Evolutionary conservation across 768 basidiomycete species (phyloP), one percentile per base, ranked within the genome.

Genomic region (Suillus alpinus): DNA sequence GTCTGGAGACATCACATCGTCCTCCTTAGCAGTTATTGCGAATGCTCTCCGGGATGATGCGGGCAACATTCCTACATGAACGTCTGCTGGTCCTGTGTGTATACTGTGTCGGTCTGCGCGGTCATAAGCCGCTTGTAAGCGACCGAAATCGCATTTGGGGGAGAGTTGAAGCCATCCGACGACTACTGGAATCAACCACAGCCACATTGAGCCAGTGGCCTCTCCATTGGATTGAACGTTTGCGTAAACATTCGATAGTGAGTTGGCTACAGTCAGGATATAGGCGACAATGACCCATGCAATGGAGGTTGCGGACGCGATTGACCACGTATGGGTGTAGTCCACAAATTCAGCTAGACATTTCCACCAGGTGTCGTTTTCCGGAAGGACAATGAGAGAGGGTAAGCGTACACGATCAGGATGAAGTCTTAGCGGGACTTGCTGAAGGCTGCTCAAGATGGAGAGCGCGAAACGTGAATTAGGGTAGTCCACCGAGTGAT

Each of bases 341-440:
- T 77, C 69, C 10, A 79, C 65, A 59, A 69, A 65, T 20, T 66
- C 55, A 2, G 63, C 50, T 16, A 77, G 62, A 36, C 68, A 69
- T 9, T 60, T 59, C 77, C 78, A 78, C 74, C 74, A 79, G 4
- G 67, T 57, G 41, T 77, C 72, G 50, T 78, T 79, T 34, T 74
- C 66, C 0, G 69, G 73, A 12, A 77, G 72, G 14, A 75, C 68
- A 13, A 78, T 61, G 14, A 79, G 70, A 1, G 77, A 76, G 1
- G 75, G 66, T 6, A 80, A 65, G 4, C 75, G 69, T 6, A 56
- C 46, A 5, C 62, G 62, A 7, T 63, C 63, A 7, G 66, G 63
- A 2, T 65, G 60, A 3, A 79, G 60, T 47, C 62, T 57, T 16
- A 80, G 58, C 0, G 78, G 72, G 1, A 69, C 67, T 60, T 79